These are phyloP conservation scores for Sporisorium sorghi DNA, from an alignment of 1,284 basidiomycete genomes.

Conservation along the genomic window DNA sequence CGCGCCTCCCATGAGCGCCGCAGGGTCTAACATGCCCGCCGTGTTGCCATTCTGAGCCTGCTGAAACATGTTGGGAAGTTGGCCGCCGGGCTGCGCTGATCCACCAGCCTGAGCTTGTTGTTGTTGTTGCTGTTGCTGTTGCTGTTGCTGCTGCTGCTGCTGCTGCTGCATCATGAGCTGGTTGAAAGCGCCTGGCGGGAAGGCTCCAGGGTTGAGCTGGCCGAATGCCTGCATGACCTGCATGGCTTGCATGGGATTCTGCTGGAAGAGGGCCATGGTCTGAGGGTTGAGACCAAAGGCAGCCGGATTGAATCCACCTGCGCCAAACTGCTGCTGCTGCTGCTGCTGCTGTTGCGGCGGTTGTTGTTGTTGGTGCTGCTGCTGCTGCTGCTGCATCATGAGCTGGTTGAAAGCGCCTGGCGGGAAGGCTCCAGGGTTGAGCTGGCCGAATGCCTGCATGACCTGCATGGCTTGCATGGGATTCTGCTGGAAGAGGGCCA, in stretches of 20 bases:
- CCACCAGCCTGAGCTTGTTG: constrained; percentile 24
- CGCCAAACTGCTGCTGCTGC: too few species aligned
- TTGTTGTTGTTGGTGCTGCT: constrained; percentile 32
- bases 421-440: constrained; percentile 42
- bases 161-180: constrained; percentile 52
- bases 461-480: constrained; percentile 53
- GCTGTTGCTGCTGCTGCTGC: constrained; percentile 35
- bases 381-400: constrained; percentile 48
- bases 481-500: constrained; percentile 47
- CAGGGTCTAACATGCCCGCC: constrained; percentile 38
- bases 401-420: constrained; percentile 43
- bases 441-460: constrained; percentile 47
- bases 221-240: constrained; percentile 51
- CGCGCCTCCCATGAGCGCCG: constrained; percentile 37
- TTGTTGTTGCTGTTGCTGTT: constrained; percentile 28
- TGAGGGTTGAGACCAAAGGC: constrained; percentile 46
- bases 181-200: constrained; percentile 38
- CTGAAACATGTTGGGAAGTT: constrained; percentile 32
- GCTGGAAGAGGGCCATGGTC: constrained; percentile 42
- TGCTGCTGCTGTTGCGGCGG: constrained; percentile 30
- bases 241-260: constrained; percentile 53
- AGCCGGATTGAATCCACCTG: constrained; percentile 34
- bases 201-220: constrained; percentile 41
- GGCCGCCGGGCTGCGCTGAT: constrained; percentile 25
- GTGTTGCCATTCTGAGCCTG: constrained; percentile 36